These are phyloP conservation scores for Coemansia reversa DNA, from an alignment of 192 early-diverging fungal genomes.

Conservation along the genomic window DNA sequence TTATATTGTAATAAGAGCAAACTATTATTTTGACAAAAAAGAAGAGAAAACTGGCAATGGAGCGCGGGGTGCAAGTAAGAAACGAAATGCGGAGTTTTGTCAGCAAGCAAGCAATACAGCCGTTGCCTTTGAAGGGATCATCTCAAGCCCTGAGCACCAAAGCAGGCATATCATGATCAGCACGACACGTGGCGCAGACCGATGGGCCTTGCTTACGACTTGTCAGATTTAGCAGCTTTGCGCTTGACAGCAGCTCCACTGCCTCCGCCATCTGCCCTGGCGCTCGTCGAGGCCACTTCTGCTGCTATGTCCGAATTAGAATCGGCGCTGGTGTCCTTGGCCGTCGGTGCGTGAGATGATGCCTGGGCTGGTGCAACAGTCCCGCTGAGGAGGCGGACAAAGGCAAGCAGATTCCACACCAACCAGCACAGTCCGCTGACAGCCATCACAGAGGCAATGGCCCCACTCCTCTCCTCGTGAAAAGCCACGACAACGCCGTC, in stretches of 20 bases:
- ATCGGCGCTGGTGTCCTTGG: neutral
- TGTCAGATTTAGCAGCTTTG: constrained; percentile 10
- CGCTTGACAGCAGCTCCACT: constrained; percentile 18
- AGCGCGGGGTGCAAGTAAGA: neutral
- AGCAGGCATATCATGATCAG: too few relatives aligned
- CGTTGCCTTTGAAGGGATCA: too few relatives aligned
- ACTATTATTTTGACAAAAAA: neutral
- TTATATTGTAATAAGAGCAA: neutral
- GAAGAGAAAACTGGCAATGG: constrained; percentile 2
- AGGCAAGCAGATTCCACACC: constrained; percentile 28
- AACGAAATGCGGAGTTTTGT: constrained; percentile 11
- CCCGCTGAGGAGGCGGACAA: constrained; percentile 15
- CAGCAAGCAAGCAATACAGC: neutral
- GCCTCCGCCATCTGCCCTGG: neutral
- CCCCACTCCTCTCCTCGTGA: constrained; percentile 31
- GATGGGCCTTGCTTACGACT: neutral
- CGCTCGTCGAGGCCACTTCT: constrained; percentile 9
- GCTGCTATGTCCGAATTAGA: neutral
- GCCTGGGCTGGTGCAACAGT: constrained; percentile 7
- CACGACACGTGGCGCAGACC: constrained; percentile 3
- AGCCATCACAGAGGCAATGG: constrained; percentile 32
- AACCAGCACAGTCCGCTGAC: constrained; percentile 35
- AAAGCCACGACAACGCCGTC: constrained; percentile 29
- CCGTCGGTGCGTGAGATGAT: neutral
- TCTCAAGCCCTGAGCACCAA: too few relatives aligned